Evolutionary conservation across 176 grass and related monocot species (phyloP).

Genomic region (Bothriochloa decipiens): DNA sequence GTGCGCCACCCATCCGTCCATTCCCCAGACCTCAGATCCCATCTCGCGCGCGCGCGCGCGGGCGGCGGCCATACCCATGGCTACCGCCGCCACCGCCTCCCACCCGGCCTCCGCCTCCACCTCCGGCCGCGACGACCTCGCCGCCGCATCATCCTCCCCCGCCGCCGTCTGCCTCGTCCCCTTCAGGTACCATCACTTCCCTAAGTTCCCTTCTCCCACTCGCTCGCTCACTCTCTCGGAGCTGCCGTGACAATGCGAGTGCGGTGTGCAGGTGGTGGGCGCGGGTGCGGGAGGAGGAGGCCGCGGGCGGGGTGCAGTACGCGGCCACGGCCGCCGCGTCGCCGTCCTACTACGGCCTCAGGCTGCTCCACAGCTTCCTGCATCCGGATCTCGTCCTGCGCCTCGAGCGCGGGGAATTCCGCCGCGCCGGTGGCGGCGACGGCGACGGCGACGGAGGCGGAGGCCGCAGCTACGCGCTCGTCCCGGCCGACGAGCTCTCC

Average conservation of each 20-base stretch:
- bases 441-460: not conserved
- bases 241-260: constrained; percentile 14
- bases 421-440: not conserved
- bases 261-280: constrained; percentile 63
- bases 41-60: not conserved
- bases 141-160: constrained; percentile 21
- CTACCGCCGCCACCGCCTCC: constrained; percentile 52
- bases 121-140: constrained; percentile 30
- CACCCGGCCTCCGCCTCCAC: constrained; percentile 39
- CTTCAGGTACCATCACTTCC: constrained; percentile 49
- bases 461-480: constrained; percentile 64
- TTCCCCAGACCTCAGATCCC: constrained; percentile 22
- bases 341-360: constrained; percentile 70
- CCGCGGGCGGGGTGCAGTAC: constrained; percentile 58
- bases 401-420: constrained; percentile 54
- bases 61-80: not conserved
- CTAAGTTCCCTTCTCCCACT: no score
- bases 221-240: not conserved
- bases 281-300: constrained; percentile 56
- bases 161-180: constrained; percentile 74
- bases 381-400: constrained; percentile 75
- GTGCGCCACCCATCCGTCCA: constrained; percentile 30
- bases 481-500: constrained; percentile 60
- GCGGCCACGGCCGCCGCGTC: constrained; percentile 51
- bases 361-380: constrained; percentile 72